These are phyloP conservation scores for Alopecurus myosuroides DNA, from an alignment of 176 grass and related monocot genomes.

Conservation along the genomic window DNA sequence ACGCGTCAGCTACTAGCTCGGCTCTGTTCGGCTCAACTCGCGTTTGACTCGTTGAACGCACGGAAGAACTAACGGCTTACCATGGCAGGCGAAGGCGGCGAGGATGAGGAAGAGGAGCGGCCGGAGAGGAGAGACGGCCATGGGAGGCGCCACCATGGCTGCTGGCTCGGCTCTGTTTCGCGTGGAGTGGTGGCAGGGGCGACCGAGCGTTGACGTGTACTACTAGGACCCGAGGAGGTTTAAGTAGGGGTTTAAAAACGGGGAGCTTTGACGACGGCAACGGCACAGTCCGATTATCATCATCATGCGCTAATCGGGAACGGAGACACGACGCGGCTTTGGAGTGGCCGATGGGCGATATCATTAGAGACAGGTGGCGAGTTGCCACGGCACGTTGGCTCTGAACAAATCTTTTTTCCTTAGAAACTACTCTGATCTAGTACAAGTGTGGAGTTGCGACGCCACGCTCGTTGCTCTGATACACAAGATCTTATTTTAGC, in stretches of 20 bases:
- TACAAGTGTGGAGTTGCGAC: not conserved
- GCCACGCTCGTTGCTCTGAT: too few species aligned
- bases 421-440: too few species aligned
- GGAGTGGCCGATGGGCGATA: not conserved
- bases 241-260: not conserved
- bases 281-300: not conserved
- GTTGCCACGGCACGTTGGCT: not conserved
- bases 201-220: not conserved
- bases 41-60: too few species aligned
- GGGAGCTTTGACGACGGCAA: not conserved
- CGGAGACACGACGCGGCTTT: not conserved
- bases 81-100: not conserved
- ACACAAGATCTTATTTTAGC: too few species aligned
- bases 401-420: not conserved
- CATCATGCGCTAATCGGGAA: not conserved
- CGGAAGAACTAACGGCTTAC: not conserved
- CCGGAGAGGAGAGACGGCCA: not conserved
- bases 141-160: not conserved
- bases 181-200: not conserved
- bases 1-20: not conserved
- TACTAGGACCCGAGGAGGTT: not conserved
- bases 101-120: not conserved
- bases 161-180: not conserved
- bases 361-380: not conserved
- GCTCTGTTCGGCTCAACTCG: not conserved